Evolutionary conservation across 768 basidiomycete genomes (phyloP), one percentile per base, ranked within the genome.

Genomic region (Lactarius psammicola): DNA sequence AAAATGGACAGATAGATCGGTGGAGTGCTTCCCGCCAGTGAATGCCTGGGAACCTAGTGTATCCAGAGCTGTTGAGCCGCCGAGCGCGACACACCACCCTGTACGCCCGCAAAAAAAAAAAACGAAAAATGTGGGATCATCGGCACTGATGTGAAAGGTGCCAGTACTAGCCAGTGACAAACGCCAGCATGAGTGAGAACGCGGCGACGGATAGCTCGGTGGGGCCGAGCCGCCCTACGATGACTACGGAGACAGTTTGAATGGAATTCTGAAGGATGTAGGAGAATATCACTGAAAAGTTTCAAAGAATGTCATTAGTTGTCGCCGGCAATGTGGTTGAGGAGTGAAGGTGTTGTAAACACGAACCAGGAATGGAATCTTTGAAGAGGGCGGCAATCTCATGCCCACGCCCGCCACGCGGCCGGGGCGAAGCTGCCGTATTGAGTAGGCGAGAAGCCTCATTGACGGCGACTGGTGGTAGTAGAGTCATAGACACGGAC

Each of bases 41-140:
- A 86, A 92, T 1, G 90, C 84, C 71, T 89, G 87, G 1, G 90
- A 90, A 46, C 89, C 89, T 62, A 91, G 78, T 0, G 90, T 92
- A 73, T 91, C 89, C 40, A 91, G 79, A 9, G 87, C 88, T 3
- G 88, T 89, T 0, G 88, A 87, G n/a, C 89, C 89, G 17, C 89
- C 89, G 23, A 91, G 80, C 13, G 88, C 89, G 62, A 91, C 80
- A 71, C 84, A 85, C 88, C 89, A 90, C 46, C 89, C 89, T 90
- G 74, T 70, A 64, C 59, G 56, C 59, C n/a, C 2, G 59, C 40
- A 61, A 69, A 67, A 68, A 72, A 73, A 60, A 44, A 36, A 26
- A 38, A 56, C 36, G 11, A 58, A 53, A 65, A 0, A 53, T 71
- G 80, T 84, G 82, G 84, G 84, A 86, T 81, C 82, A 80, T 70